Conservation (phyloP, 108 stramenopile genomes). For the Conticribra guillardii region DNA sequence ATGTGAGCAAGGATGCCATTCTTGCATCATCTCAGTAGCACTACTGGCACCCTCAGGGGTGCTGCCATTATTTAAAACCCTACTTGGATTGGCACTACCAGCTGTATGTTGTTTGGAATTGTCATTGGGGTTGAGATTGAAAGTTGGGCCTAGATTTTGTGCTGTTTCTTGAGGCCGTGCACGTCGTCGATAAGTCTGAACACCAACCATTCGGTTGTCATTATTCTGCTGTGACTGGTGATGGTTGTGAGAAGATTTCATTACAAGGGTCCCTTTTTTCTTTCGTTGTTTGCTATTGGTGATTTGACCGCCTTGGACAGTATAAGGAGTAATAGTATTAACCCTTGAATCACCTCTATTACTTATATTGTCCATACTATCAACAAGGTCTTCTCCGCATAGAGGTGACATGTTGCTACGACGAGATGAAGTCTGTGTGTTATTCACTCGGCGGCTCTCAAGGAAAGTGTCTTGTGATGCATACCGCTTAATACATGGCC, state of each 20-base stretch:
- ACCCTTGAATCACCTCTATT: not conserved
- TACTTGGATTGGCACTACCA: too few relatives aligned
- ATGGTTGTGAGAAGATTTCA: conserved; percentile 20
- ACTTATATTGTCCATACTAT: not conserved
- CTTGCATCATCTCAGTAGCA: too few relatives aligned
- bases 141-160: too few relatives aligned
- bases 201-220: not conserved
- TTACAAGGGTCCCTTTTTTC: conserved; percentile 19
- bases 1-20: not conserved
- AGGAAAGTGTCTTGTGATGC: conserved; percentile 2
- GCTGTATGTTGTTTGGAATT: too few relatives aligned
- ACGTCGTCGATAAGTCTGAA: not conserved
- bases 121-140: too few relatives aligned
- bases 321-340: not conserved
- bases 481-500: not conserved
- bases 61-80: too few relatives aligned
- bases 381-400: not conserved
- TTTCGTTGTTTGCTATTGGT: conserved; percentile 20
- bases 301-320: too few relatives aligned
- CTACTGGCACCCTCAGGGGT: too few relatives aligned
- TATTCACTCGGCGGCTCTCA: not conserved
- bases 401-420: not conserved
- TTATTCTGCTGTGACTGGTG: not conserved
- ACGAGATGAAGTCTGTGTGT: not conserved
- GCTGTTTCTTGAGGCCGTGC: not conserved